Conservation (phyloP, 2,329 filamentous ascomycete genomes). For the Macrophomina tecta region DNA sequence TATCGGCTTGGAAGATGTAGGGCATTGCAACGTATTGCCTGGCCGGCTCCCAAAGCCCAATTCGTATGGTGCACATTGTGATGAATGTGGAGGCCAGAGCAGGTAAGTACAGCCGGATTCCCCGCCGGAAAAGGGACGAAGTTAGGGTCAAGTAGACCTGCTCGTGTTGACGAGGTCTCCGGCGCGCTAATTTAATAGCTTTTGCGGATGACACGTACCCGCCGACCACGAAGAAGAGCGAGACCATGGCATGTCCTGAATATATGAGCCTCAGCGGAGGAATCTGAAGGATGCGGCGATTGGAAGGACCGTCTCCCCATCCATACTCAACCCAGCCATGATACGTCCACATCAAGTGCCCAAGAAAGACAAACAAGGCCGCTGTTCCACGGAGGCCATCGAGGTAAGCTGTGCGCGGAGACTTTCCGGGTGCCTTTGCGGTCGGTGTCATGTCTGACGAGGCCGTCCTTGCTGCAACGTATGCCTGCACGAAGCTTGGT, state of each 20-base stretch:
- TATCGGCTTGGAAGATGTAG: background rate
- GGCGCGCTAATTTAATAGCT: conserved; percentile 43
- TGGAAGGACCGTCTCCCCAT: conserved; percentile 24
- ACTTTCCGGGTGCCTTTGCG: background rate
- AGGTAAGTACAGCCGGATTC: conserved; percentile 41
- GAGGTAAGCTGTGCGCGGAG: background rate
- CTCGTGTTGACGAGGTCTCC: conserved; percentile 43
- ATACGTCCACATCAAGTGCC: conserved; percentile 4
- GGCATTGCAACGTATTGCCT: background rate
- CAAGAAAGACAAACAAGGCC: background rate
- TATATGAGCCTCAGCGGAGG: conserved; percentile 30
- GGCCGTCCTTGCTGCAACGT: background rate
- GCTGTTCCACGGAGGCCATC: conserved; percentile 11
- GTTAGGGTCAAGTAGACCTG: conserved; percentile 42
- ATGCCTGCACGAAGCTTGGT: conserved; percentile 6
- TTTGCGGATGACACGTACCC: conserved; percentile 52
- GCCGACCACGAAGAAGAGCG: conserved; percentile 56
- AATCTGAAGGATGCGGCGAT: conserved; percentile 30
- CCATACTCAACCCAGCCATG: conserved; percentile 11
- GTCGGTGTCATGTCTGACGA: background rate
- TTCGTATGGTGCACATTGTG: conserved; percentile 33
- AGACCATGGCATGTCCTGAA: conserved; percentile 54
- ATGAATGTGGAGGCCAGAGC: conserved; percentile 39
- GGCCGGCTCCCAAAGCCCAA: conserved; percentile 8
- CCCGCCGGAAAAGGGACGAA: conserved; percentile 53